Conservation (phyloP, 371 early-diverging fungal species). For the Gilbertella persicaria region DNA sequence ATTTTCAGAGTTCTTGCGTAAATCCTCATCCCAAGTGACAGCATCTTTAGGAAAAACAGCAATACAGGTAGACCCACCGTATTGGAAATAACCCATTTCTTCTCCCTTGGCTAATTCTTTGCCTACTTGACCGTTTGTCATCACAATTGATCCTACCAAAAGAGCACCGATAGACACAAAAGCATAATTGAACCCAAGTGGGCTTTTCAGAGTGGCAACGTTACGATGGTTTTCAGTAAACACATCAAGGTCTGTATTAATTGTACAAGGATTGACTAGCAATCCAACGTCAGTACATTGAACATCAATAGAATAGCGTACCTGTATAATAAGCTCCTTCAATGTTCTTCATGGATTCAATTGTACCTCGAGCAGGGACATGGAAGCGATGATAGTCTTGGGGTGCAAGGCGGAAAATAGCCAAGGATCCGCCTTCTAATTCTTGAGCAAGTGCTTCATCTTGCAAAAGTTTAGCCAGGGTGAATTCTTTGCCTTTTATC, state of each 20-base stretch:
- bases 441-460: slow-evolving; percentile 43
- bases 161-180: slow-evolving; percentile 51
- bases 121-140: slow-evolving; percentile 42
- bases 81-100: slow-evolving; percentile 72
- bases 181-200: slow-evolving; percentile 24
- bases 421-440: slow-evolving; percentile 63
- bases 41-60: slow-evolving; percentile 59
- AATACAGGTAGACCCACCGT: slow-evolving; percentile 68
- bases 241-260: slow-evolving; percentile 43
- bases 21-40: slow-evolving; percentile 63
- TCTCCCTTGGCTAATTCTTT: slow-evolving; percentile 49
- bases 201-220: slow-evolving; percentile 31
- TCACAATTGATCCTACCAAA: slow-evolving; percentile 49
- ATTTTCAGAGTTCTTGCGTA: slow-evolving; percentile 51
- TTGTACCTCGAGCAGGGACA: slow-evolving; percentile 60
- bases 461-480: slow-evolving; percentile 51
- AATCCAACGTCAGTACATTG: background rate
- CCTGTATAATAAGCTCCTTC: slow-evolving; percentile 41
- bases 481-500: slow-evolving; percentile 75
- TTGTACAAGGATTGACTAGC: slow-evolving; percentile 51
- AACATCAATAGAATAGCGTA: background rate
- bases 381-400: slow-evolving; percentile 85
- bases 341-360: slow-evolving; percentile 30
- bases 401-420: slow-evolving; percentile 74
- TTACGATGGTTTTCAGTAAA: slow-evolving; percentile 53